Percentiles rank a stretch among this genome's conserved stretches.
phyloP scores from a whole-genome alignment of 257 asterid species.

The Solanum rostratum region DNA sequence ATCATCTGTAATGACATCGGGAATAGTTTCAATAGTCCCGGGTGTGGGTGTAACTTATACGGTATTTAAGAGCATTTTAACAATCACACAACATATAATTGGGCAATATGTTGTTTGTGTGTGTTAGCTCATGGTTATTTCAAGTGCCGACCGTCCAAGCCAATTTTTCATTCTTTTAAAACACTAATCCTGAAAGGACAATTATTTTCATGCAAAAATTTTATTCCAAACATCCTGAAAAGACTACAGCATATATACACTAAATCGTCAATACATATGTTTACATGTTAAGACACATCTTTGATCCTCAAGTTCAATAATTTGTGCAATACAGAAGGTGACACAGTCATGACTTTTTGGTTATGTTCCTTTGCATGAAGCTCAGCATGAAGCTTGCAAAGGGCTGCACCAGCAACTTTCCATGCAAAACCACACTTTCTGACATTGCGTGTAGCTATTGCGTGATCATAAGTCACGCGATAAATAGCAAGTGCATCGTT shows the following conservation, averaged over 20 bases:
- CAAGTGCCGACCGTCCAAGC: too few relatives aligned
- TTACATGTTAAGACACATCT: background rate
- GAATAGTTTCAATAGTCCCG: too few relatives aligned
- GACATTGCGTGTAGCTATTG: background rate
- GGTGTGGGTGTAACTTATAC: too few relatives aligned
- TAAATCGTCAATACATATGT: background rate
- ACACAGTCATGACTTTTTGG: constrained; percentile 25
- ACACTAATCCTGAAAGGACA: too few relatives aligned
- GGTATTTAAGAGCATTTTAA: too few relatives aligned
- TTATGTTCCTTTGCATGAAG: constrained; percentile 8
- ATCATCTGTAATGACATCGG: too few relatives aligned
- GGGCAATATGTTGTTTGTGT: too few relatives aligned
- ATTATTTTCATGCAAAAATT: background rate
- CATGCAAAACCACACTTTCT: constrained; percentile 59
- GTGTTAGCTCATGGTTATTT: too few relatives aligned
- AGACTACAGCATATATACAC: background rate
- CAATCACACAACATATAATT: too few relatives aligned
- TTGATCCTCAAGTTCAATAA: constrained; percentile 12
- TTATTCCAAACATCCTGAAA: background rate
- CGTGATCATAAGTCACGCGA: constrained; percentile 33
- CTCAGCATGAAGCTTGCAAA: constrained; percentile 28
- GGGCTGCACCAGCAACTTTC: constrained; percentile 68
- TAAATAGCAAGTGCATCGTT: constrained; percentile 62
- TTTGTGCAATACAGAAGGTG: constrained; percentile 42
- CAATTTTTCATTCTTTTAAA: too few relatives aligned